Percentiles rank a stretch among this genome's conserved stretches.
Conservation (phyloP, 192 early-diverging fungal genomes). For the Blastocladiella britannica region DNA sequence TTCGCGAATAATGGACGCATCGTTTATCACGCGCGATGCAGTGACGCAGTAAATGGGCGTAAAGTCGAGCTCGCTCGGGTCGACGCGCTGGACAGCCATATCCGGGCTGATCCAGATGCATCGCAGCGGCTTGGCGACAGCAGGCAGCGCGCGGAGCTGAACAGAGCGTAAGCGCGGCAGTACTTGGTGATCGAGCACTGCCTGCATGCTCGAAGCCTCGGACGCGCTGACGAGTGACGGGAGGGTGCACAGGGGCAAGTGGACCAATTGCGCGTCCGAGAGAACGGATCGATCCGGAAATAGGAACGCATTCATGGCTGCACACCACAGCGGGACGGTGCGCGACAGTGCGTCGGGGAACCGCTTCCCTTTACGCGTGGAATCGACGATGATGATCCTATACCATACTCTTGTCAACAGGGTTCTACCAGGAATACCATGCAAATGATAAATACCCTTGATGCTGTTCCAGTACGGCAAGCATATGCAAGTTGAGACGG, state of each 20-base stretch:
- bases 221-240: conserved; percentile 39
- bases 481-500: conserved; percentile 52
- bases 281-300: conserved; percentile 8
- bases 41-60: conserved; percentile 57
- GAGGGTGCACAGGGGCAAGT: conserved; percentile 48
- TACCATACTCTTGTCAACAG: not conserved
- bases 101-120: conserved; percentile 67
- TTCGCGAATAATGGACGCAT: conserved; percentile 10
- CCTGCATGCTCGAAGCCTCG: conserved; percentile 48
- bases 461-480: conserved; percentile 26
- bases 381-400: conserved; percentile 70
- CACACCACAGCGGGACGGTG: conserved; percentile 81
- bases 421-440: not conserved
- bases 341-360: conserved; percentile 67
- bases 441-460: conserved; percentile 24
- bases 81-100: conserved; percentile 15
- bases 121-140: conserved; percentile 45
- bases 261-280: not conserved
- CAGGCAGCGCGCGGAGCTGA: conserved; percentile 11
- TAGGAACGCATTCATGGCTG: conserved; percentile 39
- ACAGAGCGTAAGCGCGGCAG: conserved; percentile 18
- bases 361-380: conserved; percentile 61
- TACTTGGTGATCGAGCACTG: conserved; percentile 1
- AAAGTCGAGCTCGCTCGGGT: conserved; percentile 27
- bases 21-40: conserved; percentile 40